Evolutionary conservation across 2,329 filamentous ascomycete genomes (phyloP).

Genomic region (Aaosphaeria pasadenensis): DNA sequence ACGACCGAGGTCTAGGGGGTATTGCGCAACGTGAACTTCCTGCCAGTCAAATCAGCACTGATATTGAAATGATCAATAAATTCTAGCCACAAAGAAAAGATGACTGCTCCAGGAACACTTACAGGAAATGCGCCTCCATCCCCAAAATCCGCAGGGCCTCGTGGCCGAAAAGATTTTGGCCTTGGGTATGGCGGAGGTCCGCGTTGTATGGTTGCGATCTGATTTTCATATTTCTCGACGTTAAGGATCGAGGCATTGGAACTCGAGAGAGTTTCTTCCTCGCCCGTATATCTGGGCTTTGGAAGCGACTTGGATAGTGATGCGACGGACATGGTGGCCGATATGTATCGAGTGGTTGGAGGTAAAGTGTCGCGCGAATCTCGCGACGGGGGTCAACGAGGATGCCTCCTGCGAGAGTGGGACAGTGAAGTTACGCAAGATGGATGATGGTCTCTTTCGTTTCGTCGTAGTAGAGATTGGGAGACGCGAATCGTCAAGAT

Average conservation of each 20-base stretch:
- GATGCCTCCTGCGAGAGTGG: no score
- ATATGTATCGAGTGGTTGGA: no score
- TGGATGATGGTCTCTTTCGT: no score
- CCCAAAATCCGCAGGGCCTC: slow-evolving; percentile 85
- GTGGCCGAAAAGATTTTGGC: slow-evolving; percentile 85
- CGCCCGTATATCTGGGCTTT: slow-evolving; percentile 85
- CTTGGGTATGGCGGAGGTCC: slow-evolving; percentile 87
- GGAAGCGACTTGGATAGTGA: slow-evolving; percentile 79
- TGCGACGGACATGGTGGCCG: slow-evolving; percentile 35
- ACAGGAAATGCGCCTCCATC: slow-evolving; percentile 89
- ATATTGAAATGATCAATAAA: no score
- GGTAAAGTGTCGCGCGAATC: no score
- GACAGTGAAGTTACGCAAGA: no score
- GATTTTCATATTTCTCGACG: slow-evolving; percentile 76
- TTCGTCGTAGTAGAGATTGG: no score
- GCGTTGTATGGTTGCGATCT: slow-evolving; percentile 67
- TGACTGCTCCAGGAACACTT: no score
- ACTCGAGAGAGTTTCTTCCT: slow-evolving; percentile 71
- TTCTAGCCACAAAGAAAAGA: no score
- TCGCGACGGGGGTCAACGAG: no score
- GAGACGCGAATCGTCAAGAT: no score
- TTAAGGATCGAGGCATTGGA: slow-evolving; percentile 77
- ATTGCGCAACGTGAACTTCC: slow-evolving; percentile 89
- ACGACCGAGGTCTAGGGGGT: slow-evolving; percentile 90
- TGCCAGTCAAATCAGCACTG: no score